A percentile compares a stretch with the other conserved stretches of the same genome.
Conservation (phyloP, 2,329 filamentous ascomycete species). For the Aspergillus carbonarius region DNA sequence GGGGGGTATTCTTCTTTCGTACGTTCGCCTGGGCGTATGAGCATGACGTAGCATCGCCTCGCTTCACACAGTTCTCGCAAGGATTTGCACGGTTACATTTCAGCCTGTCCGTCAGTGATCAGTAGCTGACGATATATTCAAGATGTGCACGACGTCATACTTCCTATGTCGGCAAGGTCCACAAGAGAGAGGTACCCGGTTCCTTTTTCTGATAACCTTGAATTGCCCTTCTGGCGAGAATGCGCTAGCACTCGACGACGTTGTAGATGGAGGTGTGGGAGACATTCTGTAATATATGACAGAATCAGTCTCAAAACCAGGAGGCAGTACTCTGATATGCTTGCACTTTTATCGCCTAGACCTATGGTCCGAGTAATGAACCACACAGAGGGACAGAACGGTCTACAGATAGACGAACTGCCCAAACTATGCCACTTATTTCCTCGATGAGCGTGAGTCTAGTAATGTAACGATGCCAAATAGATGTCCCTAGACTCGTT, state of each 20-base stretch:
- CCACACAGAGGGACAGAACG: no score
- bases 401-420: no score
- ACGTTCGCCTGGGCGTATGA: constrained; percentile 70
- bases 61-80: constrained; percentile 92
- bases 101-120: constrained; percentile 50
- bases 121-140: constrained; percentile 11
- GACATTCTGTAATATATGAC: constrained; percentile 28
- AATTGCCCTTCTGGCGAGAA: constrained; percentile 85
- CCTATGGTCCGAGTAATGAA: no score
- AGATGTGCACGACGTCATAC: constrained; percentile 50
- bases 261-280: constrained; percentile 54
- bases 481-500: no score
- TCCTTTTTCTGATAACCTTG: constrained; percentile 85
- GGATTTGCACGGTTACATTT: constrained; percentile 93
- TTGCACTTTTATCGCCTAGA: no score
- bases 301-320: not conserved
- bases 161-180: constrained; percentile 89
- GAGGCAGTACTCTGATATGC: not conserved
- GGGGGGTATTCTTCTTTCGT: constrained; percentile 66
- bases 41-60: constrained; percentile 76
- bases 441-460: no score
- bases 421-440: no score
- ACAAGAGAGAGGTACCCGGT: constrained; percentile 87
- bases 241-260: constrained; percentile 68
- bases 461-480: no score